These are phyloP conservation scores for Cyberlindnera americana DNA, from an alignment of 805 yeast species.

Conservation along the genomic window DNA sequence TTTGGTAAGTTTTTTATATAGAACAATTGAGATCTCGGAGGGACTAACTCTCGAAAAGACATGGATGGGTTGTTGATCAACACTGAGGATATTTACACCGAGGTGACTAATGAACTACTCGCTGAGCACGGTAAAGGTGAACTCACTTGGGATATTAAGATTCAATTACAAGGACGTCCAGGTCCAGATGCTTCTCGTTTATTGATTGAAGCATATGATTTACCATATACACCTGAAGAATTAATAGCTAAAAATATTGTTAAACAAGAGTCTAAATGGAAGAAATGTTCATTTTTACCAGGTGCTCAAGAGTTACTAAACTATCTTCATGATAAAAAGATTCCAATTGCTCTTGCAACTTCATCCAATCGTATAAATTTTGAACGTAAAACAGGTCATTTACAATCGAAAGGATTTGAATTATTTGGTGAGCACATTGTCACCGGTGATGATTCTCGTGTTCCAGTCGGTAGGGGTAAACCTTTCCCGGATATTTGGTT, in stretches of 20 bases:
- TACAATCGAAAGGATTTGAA: constrained; percentile 52
- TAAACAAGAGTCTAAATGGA: constrained; percentile 57
- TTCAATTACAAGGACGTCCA: constrained; percentile 87
- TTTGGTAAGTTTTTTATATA: constrained; percentile 70
- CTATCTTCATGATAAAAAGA: constrained; percentile 42
- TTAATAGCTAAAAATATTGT: constrained; percentile 47
- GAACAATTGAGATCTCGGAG: no score
- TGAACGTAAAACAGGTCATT: constrained; percentile 68
- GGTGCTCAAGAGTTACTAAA: constrained; percentile 75
- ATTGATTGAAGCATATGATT: constrained; percentile 62
- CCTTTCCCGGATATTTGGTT: constrained; percentile 94
- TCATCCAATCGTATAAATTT: constrained; percentile 66
- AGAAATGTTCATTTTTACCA: constrained; percentile 62
- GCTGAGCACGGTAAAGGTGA: constrained; percentile 71
- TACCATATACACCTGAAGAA: constrained; percentile 68
- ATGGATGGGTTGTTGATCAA: constrained; percentile 95
- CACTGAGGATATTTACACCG: constrained; percentile 90
- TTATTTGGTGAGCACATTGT: constrained; percentile 65
- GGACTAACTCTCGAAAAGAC: no score
- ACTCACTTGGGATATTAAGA: constrained; percentile 86
- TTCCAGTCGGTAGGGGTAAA: constrained; percentile 85
- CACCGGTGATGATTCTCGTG: constrained; percentile 84
- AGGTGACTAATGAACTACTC: constrained; percentile 64
- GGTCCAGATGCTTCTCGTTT: constrained; percentile 54
- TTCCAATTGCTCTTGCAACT: constrained; percentile 91